Evolutionary conservation across 768 basidiomycete genomes (phyloP).

Genomic region (Tubosaeta sp.): DNA sequence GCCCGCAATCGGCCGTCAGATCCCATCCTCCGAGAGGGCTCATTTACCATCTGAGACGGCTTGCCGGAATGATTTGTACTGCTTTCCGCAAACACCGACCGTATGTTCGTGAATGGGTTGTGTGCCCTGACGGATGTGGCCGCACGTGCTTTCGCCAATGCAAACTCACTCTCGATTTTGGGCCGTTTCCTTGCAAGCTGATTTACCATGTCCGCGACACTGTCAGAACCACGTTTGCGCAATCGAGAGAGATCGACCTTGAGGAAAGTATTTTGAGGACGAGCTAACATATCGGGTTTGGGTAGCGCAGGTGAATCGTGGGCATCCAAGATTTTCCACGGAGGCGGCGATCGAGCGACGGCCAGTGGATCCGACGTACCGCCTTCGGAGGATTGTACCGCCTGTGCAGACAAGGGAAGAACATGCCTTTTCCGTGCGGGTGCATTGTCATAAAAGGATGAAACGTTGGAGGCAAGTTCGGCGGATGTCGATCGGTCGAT

Average conservation of each 20-base stretch:
- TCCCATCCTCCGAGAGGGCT: not conserved
- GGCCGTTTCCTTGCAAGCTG: conserved; percentile 20
- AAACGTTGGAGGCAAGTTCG: conserved; percentile 3
- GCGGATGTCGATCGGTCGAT: not conserved
- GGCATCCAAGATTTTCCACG: conserved; percentile 18
- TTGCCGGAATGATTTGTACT: not conserved
- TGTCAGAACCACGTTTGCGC: conserved; percentile 20
- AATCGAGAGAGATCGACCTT: conserved; percentile 24
- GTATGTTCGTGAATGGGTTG: conserved; percentile 22
- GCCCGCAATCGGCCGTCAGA: conserved; percentile 2
- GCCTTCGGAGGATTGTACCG: conserved; percentile 11
- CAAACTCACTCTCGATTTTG: conserved; percentile 21
- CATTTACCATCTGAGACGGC: not conserved
- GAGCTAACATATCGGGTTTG: not conserved
- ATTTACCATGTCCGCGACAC: conserved; percentile 16
- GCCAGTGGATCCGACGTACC: conserved; percentile 21
- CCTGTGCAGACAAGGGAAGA: conserved; percentile 19
- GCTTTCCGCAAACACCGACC: conserved; percentile 19
- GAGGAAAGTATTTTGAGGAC: not conserved
- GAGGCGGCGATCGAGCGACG: conserved; percentile 24
- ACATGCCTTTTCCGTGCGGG: not conserved
- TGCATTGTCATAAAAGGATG: conserved; percentile 18
- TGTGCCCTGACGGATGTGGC: conserved; percentile 1
- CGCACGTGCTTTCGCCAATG: conserved; percentile 8
- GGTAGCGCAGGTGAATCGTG: not conserved